Evolutionary conservation across 2,329 filamentous ascomycete genomes (phyloP).

Genomic region (Sarocladium oryzae): DNA sequence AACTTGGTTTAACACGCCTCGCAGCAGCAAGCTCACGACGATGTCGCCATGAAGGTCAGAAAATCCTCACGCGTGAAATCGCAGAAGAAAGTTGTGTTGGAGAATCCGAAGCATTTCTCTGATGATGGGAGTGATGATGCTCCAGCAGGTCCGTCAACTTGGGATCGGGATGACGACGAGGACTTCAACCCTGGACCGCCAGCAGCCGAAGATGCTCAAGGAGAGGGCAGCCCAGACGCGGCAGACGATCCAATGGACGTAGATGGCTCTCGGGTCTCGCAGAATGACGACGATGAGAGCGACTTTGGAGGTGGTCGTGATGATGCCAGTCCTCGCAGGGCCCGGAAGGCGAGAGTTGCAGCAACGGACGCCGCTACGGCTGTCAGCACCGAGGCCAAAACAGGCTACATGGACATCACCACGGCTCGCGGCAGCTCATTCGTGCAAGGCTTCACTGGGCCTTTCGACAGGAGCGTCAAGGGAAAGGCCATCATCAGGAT

Average conservation of each 20-base stretch:
- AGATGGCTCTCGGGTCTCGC: background rate
- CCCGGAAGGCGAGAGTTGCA: background rate
- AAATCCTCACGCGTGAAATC: background rate
- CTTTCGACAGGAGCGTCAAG: constrained; percentile 10
- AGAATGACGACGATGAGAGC: background rate
- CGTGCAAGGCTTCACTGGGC: constrained; percentile 10
- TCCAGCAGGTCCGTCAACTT: background rate
- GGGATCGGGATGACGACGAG: background rate
- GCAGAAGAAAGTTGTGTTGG: background rate
- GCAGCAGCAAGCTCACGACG: background rate
- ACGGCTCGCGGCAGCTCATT: background rate
- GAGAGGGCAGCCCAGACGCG: background rate
- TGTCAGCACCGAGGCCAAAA: background rate
- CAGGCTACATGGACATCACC: constrained; percentile 3
- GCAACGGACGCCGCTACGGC: background rate
- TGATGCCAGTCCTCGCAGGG: background rate
- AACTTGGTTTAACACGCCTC: background rate
- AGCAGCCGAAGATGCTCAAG: background rate
- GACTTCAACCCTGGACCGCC: background rate
- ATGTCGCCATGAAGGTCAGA: constrained; percentile 1
- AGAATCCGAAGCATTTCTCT: background rate
- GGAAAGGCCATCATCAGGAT: constrained; percentile 6
- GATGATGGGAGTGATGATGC: background rate
- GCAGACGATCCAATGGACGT: background rate
- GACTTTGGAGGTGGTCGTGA: background rate